These are phyloP conservation scores for Arabis alpina DNA, from an alignment of 345 rosid species.

Conservation along the genomic window DNA sequence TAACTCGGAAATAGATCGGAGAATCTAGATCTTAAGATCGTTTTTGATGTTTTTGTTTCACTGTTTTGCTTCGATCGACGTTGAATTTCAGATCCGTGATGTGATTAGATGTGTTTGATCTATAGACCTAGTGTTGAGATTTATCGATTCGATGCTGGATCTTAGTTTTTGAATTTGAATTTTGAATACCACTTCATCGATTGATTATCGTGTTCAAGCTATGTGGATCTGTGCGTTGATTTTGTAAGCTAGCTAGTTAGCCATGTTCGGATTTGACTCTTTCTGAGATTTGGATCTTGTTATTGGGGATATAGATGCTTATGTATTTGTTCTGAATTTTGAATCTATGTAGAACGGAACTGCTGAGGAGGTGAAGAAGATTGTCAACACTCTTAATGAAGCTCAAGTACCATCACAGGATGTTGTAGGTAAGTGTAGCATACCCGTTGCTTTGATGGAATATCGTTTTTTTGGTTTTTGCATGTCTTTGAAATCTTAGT, in stretches of 20 bases:
- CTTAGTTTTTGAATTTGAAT: not conserved
- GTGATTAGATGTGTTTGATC: not conserved
- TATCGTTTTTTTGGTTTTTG: not conserved
- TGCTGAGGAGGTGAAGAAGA: conserved; percentile 88
- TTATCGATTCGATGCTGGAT: conserved; percentile 13
- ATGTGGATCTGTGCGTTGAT: conserved; percentile 6
- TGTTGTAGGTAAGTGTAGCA: conserved; percentile 65
- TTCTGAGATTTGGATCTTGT: conserved; percentile 5
- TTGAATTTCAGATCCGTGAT: conserved; percentile 2
- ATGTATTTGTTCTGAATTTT: conserved; percentile 3
- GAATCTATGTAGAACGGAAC: conserved; percentile 73
- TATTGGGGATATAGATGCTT: not conserved
- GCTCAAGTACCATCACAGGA: conserved; percentile 74
- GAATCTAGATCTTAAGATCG: not conserved
- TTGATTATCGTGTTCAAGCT: not conserved
- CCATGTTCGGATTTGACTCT: conserved; percentile 1
- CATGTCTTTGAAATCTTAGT: conserved; percentile 3
- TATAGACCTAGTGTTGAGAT: conserved; percentile 7
- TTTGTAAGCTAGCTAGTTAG: not conserved
- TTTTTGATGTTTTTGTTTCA: not conserved
- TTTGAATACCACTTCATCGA: not conserved
- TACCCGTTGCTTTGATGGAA: not conserved
- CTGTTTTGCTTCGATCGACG: not conserved
- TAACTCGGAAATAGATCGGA: not conserved
- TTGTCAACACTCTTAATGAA: conserved; percentile 66